Conservation (phyloP, 2,329 filamentous ascomycete genomes). For the Dactylellina leptospora region DNA sequence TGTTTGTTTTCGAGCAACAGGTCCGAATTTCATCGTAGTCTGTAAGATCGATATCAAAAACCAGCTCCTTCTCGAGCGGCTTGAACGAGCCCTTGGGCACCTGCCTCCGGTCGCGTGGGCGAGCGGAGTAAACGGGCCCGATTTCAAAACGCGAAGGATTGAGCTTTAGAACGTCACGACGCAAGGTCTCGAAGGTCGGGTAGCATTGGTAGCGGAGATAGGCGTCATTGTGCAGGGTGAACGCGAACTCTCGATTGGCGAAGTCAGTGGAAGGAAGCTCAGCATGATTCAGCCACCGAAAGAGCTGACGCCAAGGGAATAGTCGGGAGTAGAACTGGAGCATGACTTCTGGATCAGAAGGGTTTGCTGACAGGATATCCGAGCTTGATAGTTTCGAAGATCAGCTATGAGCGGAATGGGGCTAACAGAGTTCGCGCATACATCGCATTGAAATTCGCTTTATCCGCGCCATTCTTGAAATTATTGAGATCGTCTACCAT, state of each 20-base stretch:
- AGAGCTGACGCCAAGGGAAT: conserved; percentile 92
- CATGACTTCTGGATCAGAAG: conserved; percentile 84
- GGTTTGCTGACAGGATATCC: conserved; percentile 33
- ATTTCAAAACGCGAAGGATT: conserved; percentile 97
- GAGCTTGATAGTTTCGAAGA: conserved; percentile 13
- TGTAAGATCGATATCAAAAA: conserved; percentile 99
- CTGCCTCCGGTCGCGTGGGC: conserved; percentile 91
- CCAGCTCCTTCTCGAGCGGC: conserved; percentile 89
- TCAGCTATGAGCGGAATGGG: not conserved
- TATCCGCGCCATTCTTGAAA: conserved; percentile 17
- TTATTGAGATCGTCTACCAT: conserved; percentile 30
- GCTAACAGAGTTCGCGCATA: conserved; percentile 16
- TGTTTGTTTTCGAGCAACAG: conserved; percentile 91
- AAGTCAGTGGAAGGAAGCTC: conserved; percentile 87
- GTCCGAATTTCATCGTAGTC: conserved; percentile 98
- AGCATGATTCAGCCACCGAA: conserved; percentile 97
- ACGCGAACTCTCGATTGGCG: conserved; percentile 91
- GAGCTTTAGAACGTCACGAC: conserved; percentile 87
- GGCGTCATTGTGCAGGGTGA: conserved; percentile 89
- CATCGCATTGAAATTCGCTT: conserved; percentile 1
- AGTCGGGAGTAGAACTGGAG: conserved; percentile 93
- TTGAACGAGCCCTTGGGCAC: conserved; percentile 84
- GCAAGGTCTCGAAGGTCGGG: conserved; percentile 74
- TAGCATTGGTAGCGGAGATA: conserved; percentile 92
- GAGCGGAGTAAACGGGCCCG: conserved; percentile 93